Conservation (phyloP, 2,329 filamentous ascomycete species). For the Escovopsis sp. region DNA sequence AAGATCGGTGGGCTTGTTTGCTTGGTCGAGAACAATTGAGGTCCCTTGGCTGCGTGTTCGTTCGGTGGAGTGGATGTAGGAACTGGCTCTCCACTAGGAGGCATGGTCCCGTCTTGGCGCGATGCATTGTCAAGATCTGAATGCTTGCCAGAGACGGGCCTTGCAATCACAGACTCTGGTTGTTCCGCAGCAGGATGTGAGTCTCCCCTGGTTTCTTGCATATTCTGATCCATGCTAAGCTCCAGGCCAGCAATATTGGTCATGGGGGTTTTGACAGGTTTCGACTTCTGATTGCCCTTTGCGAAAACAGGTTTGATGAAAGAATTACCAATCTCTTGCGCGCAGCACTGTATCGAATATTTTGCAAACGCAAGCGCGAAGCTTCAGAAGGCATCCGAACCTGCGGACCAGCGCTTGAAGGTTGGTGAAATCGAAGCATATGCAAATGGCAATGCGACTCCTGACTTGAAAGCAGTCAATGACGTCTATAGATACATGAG, state of each 20-base stretch:
- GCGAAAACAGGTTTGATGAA: too few species aligned
- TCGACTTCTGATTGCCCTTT: background rate
- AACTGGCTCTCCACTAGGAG: background rate
- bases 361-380: too few species aligned
- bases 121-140: background rate
- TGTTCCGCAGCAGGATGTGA: conserved; percentile 2
- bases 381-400: too few species aligned
- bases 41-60: conserved; percentile 6
- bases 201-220: background rate
- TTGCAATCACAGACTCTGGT: background rate
- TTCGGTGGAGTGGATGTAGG: background rate
- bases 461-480: too few species aligned
- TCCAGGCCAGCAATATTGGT: background rate
- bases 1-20: background rate
- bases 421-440: too few species aligned
- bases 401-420: too few species aligned
- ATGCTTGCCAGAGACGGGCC: conserved; percentile 2
- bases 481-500: too few species aligned
- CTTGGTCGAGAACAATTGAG: background rate
- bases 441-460: too few species aligned
- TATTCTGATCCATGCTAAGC: background rate
- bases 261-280: background rate
- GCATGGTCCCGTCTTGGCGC: background rate
- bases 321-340: too few species aligned
- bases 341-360: too few species aligned